Evolutionary conservation across 371 early-diverging fungal genomes (phyloP).

Genomic region (Mortierella sp.): DNA sequence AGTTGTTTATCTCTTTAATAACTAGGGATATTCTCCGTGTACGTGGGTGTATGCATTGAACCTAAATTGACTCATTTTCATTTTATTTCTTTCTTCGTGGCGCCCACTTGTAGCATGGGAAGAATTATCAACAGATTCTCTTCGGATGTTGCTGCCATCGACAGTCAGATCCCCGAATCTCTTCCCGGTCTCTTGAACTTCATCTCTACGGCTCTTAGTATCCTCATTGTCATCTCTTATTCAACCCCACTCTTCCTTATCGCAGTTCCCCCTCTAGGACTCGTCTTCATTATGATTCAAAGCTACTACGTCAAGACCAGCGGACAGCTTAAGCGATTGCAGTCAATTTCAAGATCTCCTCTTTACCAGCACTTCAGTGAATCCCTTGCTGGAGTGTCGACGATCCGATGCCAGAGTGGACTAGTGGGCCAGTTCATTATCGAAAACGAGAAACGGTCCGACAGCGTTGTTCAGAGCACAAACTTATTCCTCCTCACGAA

Average conservation of each 20-base stretch:
- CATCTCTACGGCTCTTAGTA: constrained; percentile 29
- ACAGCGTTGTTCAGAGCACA: constrained; percentile 8
- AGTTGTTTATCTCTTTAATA: constrained; percentile 59
- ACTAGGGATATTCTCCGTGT: constrained; percentile 10
- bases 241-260: constrained; percentile 45
- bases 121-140: constrained; percentile 82
- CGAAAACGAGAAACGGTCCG: constrained; percentile 41
- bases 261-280: constrained; percentile 32
- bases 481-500: constrained; percentile 24
- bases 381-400: constrained; percentile 64
- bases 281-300: constrained; percentile 58
- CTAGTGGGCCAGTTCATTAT: constrained; percentile 17
- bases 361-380: constrained; percentile 74
- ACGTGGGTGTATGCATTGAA: too few relatives aligned
- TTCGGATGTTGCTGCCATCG: constrained; percentile 75
- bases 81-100: background rate
- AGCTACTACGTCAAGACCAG: constrained; percentile 67
- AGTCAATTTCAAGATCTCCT: constrained; percentile 66
- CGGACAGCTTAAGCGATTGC: constrained; percentile 72
- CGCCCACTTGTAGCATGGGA: constrained; percentile 62
- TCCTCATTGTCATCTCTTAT: constrained; percentile 37
- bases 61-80: background rate
- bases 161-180: constrained; percentile 63
- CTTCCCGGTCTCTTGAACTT: constrained; percentile 62
- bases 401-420: constrained; percentile 45